Evolutionary conservation across 2,329 filamentous ascomycete species (phyloP).

Genomic region (Fusarium sororula): DNA sequence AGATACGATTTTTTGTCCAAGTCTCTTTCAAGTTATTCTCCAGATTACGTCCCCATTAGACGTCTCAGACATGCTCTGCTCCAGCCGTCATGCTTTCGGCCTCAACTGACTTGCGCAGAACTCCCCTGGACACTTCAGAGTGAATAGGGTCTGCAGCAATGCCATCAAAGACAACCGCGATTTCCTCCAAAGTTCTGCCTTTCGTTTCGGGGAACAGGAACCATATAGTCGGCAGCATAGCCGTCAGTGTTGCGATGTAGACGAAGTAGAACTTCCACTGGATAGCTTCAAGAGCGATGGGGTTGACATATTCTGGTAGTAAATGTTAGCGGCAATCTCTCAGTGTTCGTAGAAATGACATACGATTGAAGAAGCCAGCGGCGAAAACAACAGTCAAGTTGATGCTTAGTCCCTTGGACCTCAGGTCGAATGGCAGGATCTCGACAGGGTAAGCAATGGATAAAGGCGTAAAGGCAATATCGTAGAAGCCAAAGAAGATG

Average conservation of each 20-base stretch:
- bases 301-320: slow-evolving; percentile 17
- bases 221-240: slow-evolving; percentile 8
- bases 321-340: neutral
- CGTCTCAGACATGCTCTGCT: neutral
- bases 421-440: slow-evolving; percentile 15
- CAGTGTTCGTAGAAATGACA: accelerated
- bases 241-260: slow-evolving; percentile 12
- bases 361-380: slow-evolving; percentile 18
- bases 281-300: slow-evolving; percentile 20
- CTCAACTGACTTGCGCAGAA: slow-evolving; percentile 8
- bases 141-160: neutral
- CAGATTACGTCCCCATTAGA: no score
- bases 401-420: slow-evolving; percentile 24
- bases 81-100: neutral
- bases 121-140: neutral
- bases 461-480: slow-evolving; percentile 18
- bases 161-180: slow-evolving; percentile 17
- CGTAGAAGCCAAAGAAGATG: slow-evolving; percentile 27
- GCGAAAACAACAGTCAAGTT: slow-evolving; percentile 13
- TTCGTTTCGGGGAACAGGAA: slow-evolving; percentile 30
- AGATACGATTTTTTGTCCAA: neutral
- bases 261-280: slow-evolving; percentile 28
- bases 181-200: slow-evolving; percentile 24
- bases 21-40: no score
- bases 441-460: slow-evolving; percentile 19